Base-by-base conservation (phyloP, 108 stramenopile species). In the Hondaea fermentalgiana region DNA sequence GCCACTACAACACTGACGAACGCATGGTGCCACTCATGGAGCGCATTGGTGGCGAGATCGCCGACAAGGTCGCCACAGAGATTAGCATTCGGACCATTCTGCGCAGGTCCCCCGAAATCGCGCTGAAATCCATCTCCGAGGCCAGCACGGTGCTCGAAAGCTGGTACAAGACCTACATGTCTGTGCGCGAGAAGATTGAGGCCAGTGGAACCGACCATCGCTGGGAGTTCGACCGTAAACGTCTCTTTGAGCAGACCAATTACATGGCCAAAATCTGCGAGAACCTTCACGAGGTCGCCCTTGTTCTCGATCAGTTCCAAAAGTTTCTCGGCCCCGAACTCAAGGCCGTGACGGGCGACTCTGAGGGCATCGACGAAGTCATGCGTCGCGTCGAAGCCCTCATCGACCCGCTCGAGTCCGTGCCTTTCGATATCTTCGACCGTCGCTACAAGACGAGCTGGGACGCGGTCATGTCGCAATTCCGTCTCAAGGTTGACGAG, bases 1-100 rank as follows among this genome's bases (percentile, higher is more conserved):
- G 95, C 19, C 94, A 95, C 91, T 95, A 93, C 92, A 95, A 95
- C 64, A 92, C 91, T 35, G 95, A 95, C 64, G 93, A 94, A 44
- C 91, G 59, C 44, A 92, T 92, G 92, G 58, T 87, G 16, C 88
- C 90, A 4, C 89, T 92, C 25, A 83, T 92, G 92, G 90, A 89
- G 87, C 89, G 91, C 51, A 89, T 93, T 72, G 92, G 89, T 0
- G 29, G 57, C 49, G 83, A 92, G 72, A 91, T 94, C 60, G 89
- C 90, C 12, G 93, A 91, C 55, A 92, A 90, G 87, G 91, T 94
- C 8, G 88, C 88, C 29, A 90, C 57, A 6, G 91, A 92, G 60
- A 91, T 93, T 49, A 87, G 92, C 69, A 76, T 93, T 28, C 88
- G 69, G 23, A 93, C 91, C 42, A 92, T 94, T 29, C 91, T 94